phyloP scores from a whole-genome alignment of 192 early-diverging fungal species.

The Linnemannia schmuckeri region DNA sequence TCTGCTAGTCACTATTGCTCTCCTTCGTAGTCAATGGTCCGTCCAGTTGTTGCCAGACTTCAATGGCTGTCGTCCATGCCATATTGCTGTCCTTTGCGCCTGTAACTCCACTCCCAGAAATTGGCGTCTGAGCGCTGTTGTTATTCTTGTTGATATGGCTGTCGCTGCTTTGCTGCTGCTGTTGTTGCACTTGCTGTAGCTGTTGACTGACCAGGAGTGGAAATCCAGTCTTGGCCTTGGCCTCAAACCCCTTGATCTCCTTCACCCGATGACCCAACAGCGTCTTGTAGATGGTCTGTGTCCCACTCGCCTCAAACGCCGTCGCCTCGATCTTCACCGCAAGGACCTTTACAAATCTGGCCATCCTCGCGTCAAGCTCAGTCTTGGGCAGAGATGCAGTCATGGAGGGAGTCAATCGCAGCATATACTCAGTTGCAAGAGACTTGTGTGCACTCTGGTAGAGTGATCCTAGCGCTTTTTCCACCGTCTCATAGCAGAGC shows the following conservation, averaged over 20 bases:
- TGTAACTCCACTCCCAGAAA: neutral
- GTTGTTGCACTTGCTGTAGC: neutral
- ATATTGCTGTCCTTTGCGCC: neutral
- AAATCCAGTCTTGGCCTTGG: conserved; percentile 10
- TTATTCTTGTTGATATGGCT: neutral
- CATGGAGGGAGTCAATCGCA: neutral
- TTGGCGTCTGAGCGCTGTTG: neutral
- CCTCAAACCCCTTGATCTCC: conserved; percentile 50
- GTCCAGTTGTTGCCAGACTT: neutral
- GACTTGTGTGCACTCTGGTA: conserved; percentile 32
- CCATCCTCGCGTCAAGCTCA: conserved; percentile 17
- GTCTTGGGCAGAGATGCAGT: neutral
- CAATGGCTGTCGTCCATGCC: conserved; percentile 1
- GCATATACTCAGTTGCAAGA: conserved; percentile 26
- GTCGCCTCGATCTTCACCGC: conserved; percentile 25
- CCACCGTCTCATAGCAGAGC: conserved; percentile 42
- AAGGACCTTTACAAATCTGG: conserved; percentile 27
- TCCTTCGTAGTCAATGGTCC: neutral
- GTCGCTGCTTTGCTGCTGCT: neutral
- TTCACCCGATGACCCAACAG: conserved; percentile 33
- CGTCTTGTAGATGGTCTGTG: conserved; percentile 25
- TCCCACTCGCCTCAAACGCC: conserved; percentile 40
- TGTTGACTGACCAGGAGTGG: neutral
- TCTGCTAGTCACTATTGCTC: neutral
- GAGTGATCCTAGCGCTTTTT: neutral